Conservation (phyloP, 2,329 filamentous ascomycete genomes). For the Beauveria sp. region DNA sequence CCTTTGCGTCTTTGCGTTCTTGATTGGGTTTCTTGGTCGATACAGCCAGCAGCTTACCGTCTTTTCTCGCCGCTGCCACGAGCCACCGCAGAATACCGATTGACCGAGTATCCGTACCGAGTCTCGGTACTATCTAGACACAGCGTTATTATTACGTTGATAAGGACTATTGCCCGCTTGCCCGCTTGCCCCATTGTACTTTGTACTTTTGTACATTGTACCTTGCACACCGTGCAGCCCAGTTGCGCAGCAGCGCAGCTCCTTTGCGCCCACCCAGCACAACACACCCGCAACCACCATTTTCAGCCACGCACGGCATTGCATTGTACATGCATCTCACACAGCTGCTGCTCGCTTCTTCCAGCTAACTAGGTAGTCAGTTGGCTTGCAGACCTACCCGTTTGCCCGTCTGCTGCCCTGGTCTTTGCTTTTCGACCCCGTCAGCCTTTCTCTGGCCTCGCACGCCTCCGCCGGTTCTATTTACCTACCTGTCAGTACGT, state of each 20-base stretch:
- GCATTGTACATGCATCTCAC: slow-evolving; percentile 10
- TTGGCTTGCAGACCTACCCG: not conserved
- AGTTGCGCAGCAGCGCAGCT: not conserved
- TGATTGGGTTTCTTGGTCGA: not conserved
- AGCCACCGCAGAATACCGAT: not conserved
- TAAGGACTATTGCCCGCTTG: not conserved
- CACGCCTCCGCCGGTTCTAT: not conserved
- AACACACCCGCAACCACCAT: slow-evolving; percentile 1
- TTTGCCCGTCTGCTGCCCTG: slow-evolving; percentile 2
- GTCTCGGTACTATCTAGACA: not conserved
- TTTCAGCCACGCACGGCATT: slow-evolving; percentile 10
- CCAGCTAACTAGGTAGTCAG: not conserved
- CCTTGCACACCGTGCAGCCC: not conserved
- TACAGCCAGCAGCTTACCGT: slow-evolving; percentile 6
- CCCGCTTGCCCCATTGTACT: not conserved
- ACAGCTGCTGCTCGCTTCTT: not conserved
- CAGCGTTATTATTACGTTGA: not conserved
- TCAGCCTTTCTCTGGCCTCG: not conserved
- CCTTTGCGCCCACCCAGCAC: not conserved
- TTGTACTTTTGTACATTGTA: slow-evolving; percentile 2
- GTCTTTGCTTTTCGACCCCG: slow-evolving; percentile 5
- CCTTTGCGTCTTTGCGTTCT: not conserved
- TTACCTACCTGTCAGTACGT: too few relatives aligned
- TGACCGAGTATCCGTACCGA: not conserved
- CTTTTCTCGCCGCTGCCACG: slow-evolving; percentile 7